Percentiles rank a stretch among this genome's conserved stretches.
Evolutionary conservation across 257 asterid species (phyloP).

Genomic region (Orobanche coerulescens): DNA sequence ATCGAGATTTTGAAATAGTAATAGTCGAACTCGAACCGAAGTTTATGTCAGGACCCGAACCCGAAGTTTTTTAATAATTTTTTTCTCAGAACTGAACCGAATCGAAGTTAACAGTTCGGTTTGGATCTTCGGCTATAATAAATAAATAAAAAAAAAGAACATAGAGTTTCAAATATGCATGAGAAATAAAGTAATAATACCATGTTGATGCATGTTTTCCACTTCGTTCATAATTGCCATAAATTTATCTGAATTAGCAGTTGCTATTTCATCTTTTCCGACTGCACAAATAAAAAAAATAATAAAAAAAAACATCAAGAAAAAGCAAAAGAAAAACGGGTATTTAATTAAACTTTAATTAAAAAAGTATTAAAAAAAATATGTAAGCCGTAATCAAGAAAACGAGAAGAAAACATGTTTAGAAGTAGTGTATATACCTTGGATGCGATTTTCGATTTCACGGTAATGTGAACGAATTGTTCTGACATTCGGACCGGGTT

Average conservation of each 20-base stretch:
- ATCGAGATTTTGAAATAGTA: too few species aligned
- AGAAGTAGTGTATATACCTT: constrained; percentile 26
- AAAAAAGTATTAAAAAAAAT: not conserved
- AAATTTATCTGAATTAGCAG: constrained; percentile 28
- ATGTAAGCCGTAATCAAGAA: too few species aligned
- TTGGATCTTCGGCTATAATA: too few species aligned
- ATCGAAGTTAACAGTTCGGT: too few species aligned
- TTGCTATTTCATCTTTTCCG: constrained; percentile 29
- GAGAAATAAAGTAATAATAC: constrained; percentile 15
- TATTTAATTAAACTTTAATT: too few species aligned
- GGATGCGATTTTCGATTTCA: constrained; percentile 19
- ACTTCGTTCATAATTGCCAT: constrained; percentile 33
- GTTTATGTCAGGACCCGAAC: too few species aligned
- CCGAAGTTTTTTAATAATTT: too few species aligned
- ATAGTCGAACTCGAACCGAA: too few species aligned
- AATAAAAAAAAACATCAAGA: not conserved
- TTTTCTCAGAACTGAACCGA: too few species aligned
- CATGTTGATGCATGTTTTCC: constrained; percentile 34
- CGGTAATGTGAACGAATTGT: constrained; percentile 22
- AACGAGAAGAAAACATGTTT: not conserved
- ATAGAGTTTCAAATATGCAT: not conserved
- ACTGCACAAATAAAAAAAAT: constrained; percentile 22
- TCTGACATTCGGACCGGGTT: constrained; percentile 1
- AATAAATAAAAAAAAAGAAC: not conserved
- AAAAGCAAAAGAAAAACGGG: not conserved